Evolutionary conservation across 164 flowering plant genomes (phyloP).

Genomic region (Piper betle): DNA sequence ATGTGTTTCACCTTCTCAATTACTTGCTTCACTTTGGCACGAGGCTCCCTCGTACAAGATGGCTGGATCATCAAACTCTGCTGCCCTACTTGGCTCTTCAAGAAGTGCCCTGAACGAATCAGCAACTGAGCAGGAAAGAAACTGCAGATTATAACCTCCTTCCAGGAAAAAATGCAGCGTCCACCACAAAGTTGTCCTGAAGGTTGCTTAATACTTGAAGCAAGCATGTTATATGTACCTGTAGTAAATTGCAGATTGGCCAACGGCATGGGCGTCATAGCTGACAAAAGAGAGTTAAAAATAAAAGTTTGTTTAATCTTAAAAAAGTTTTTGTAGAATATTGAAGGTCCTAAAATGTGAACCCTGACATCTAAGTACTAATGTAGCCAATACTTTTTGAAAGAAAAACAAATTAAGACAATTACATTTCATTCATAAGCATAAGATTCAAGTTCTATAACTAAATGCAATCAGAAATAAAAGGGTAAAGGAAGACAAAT

Average conservation of each 20-base stretch:
- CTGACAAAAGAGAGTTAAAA: constrained; percentile 23
- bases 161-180: constrained; percentile 91
- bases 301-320: not conserved
- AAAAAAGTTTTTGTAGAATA: too few relatives aligned
- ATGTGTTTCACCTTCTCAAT: constrained; percentile 59
- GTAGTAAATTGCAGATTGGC: constrained; percentile 85
- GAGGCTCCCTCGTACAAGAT: constrained; percentile 82
- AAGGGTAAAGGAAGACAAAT: not conserved
- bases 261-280: constrained; percentile 88
- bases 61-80: constrained; percentile 64
- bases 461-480: too few relatives aligned
- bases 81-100: constrained; percentile 61
- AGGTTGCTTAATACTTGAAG: constrained; percentile 66
- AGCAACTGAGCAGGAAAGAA: constrained; percentile 87
- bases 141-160: constrained; percentile 88
- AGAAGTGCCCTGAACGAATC: constrained; percentile 84
- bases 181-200: constrained; percentile 80
- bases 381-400: too few relatives aligned
- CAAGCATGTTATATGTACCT: constrained; percentile 79
- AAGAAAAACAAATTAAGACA: too few relatives aligned
- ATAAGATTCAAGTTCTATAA: not conserved
- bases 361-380: too few relatives aligned
- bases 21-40: constrained; percentile 47
- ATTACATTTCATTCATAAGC: not conserved
- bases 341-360: too few relatives aligned